These are phyloP conservation scores for Lodderomyces metapsilosis DNA, from an alignment of 1,139 yeast genomes.

Conservation along the genomic window DNA sequence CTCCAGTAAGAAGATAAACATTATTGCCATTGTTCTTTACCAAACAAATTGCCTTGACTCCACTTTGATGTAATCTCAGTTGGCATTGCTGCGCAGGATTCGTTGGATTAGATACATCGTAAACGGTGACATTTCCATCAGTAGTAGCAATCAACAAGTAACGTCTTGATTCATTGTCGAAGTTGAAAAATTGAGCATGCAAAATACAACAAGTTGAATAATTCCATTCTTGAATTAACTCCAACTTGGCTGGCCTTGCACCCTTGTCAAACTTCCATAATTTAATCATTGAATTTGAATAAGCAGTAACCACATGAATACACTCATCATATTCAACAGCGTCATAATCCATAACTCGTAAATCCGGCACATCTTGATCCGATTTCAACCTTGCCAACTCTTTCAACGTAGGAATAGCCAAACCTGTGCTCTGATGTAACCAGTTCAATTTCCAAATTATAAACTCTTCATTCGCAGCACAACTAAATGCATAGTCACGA, in stretches of 20 bases:
- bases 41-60: constrained; percentile 59
- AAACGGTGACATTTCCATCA: constrained; percentile 73
- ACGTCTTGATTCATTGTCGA: constrained; percentile 11
- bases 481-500: constrained; percentile 47
- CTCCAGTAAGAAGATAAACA: constrained; percentile 64
- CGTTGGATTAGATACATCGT: constrained; percentile 44
- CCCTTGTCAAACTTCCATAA: constrained; percentile 53
- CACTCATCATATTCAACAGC: constrained; percentile 47
- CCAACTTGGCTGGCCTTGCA: constrained; percentile 31
- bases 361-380: constrained; percentile 60
- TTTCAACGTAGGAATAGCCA: constrained; percentile 38
- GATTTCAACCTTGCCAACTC: constrained; percentile 50
- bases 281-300: constrained; percentile 79
- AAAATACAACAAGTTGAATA: constrained; percentile 79
- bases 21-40: constrained; percentile 16
- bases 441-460: constrained; percentile 66
- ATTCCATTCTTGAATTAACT: constrained; percentile 41
- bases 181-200: constrained; percentile 49
- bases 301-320: constrained; percentile 64
- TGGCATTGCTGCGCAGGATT: background rate
- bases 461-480: constrained; percentile 91
- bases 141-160: constrained; percentile 66
- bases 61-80: constrained; percentile 70
- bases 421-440: constrained; percentile 17
- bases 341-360: constrained; percentile 85